Base-by-base conservation (phyloP, 805 yeast species). In the Wickerhamiella cacticola region DNA sequence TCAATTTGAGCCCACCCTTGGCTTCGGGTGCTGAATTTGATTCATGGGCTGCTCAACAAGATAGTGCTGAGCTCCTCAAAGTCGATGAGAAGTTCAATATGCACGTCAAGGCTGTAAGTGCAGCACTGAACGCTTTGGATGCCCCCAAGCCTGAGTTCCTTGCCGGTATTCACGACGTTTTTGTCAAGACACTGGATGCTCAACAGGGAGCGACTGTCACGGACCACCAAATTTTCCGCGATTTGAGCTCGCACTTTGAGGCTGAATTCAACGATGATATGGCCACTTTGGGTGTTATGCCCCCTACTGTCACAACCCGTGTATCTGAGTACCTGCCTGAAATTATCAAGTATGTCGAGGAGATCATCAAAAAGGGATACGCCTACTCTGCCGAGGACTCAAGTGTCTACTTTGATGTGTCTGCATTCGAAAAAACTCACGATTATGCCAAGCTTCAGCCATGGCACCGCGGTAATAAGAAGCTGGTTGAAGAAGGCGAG, bases 301-400 rank as follows among this genome's bases (percentile, higher is more conserved):
- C 92, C 9, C 82, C 97, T 2, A 73, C 82, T 2, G 74, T 87
- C 24, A 84, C 94, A 23, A 92, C 98, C 2, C 78, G 98, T 55
- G 98, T 92, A 13, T 82, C 95, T 3, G 98, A 92, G 64, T 89
- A 86, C 59, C 79, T 89, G 39, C 96, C 97, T 1, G 96, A 92
- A 59, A 88, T 92, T 63, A 76, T 89, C 36, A 74, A 66, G 13
- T 89, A 79, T 64, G 94, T 92, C 16, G 73, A 76, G 53, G 71
- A 69, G 56, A 88, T 92, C 60, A 76, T 89, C 38, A 63, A 59
- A 2, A 82, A 82, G 56, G 95, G 95, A 0, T 89, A 72, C 63
- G 98, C 89, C 2, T 88, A 88, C 60, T 68, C 77, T 3, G 79
- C 95, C 1, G 66, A 64, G 4, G 96, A 88, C 60, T 97, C 96